Percentiles rank a stretch among this genome's conserved stretches.
phyloP scores from a whole-genome alignment of 305 asterid species.

The Rubia peregrina region DNA sequence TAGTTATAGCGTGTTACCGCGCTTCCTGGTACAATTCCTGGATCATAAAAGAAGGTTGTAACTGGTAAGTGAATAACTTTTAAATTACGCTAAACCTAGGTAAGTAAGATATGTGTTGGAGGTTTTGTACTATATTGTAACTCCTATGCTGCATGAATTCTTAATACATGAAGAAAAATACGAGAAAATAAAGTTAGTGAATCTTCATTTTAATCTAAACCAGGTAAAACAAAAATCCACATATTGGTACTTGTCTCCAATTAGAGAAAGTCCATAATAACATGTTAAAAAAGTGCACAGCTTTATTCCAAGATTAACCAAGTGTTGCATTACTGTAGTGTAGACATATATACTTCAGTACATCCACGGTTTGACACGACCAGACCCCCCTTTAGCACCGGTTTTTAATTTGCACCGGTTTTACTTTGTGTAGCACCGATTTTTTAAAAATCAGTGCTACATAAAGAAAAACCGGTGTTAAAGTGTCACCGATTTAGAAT shows the following conservation, averaged over 20 bases:
- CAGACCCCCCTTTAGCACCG: too few species aligned
- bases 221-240: background rate
- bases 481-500: too few species aligned
- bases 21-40: constrained; percentile 92
- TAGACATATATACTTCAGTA: too few species aligned
- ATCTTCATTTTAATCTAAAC: background rate
- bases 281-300: background rate
- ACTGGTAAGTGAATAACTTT: background rate
- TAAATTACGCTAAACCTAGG: background rate
- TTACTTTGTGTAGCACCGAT: too few species aligned
- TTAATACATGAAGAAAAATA: background rate
- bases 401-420: too few species aligned
- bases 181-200: background rate
- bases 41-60: constrained; percentile 10
- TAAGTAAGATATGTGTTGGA: background rate
- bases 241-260: background rate
- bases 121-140: background rate
- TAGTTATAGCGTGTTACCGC: too few species aligned
- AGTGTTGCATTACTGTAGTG: background rate
- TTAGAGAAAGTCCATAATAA: background rate
- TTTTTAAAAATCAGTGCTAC: too few species aligned
- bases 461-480: too few species aligned
- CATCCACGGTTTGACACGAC: too few species aligned
- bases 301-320: background rate
- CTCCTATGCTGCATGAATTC: background rate